A percentile compares a stretch with the other conserved stretches of the same genome.
phyloP scores from a whole-genome alignment of 768 basidiomycete species.

The Tephrocybe sp. region DNA sequence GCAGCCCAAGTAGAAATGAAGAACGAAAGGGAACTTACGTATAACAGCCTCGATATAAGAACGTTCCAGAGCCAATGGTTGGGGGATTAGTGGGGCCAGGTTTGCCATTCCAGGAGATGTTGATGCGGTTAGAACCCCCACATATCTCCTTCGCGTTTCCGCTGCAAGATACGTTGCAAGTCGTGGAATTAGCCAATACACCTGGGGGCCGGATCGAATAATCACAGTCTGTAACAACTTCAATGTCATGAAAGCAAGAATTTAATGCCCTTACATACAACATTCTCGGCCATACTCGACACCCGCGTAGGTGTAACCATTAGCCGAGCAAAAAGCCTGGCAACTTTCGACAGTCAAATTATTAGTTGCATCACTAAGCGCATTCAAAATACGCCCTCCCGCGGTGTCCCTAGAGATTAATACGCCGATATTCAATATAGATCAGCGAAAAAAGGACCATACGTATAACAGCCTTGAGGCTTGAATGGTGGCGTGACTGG shows the following conservation, averaged over 20 bases:
- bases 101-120: slow-evolving; percentile 8
- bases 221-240: slow-evolving; percentile 7
- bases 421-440: not conserved
- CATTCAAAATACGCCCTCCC: not conserved
- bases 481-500: not conserved
- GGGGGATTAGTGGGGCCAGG: slow-evolving; percentile 1
- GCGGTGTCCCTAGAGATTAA: not conserved
- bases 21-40: slow-evolving; percentile 1
- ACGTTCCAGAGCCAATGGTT: slow-evolving; percentile 5
- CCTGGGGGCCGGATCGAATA: slow-evolving; percentile 2
- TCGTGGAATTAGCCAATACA: not conserved
- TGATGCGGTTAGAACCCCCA: slow-evolving; percentile 6
- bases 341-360: slow-evolving; percentile 6
- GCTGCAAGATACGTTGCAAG: slow-evolving; percentile 1
- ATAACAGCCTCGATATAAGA: slow-evolving; percentile 11
- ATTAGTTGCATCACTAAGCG: not conserved
- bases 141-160: slow-evolving; percentile 5
- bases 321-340: slow-evolving; percentile 5
- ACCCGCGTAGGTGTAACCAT: slow-evolving; percentile 7
- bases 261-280: slow-evolving; percentile 3
- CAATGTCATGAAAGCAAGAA: not conserved
- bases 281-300: slow-evolving; percentile 8
- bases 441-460: not conserved
- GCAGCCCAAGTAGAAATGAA: not conserved
- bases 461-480: slow-evolving; percentile 4